Base-by-base conservation (phyloP, 306 rosid genomes). In the Casuarina equisetifolia region DNA sequence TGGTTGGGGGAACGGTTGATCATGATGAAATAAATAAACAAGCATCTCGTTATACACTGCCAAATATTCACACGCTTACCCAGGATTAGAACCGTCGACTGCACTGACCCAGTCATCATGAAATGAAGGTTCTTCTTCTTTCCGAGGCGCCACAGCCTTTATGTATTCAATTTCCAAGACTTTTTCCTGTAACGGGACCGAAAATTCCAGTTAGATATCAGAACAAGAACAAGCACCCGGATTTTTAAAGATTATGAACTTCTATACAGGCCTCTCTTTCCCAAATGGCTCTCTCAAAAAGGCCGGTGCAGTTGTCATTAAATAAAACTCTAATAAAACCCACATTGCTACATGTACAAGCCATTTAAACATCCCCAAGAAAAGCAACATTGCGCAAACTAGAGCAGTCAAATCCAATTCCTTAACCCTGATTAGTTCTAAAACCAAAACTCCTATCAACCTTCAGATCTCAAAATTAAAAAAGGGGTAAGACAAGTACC, bases 91-190 rank as follows among this genome's bases (percentile, higher is more conserved):
- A 80, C 97, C 99, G 81, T 92, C 97, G 80, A 92, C 88, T 57
- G 97, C 96, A 84, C 97, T 88, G 83, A 95, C 99, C 97, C 99
- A 95, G 48, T 95, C 99, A 86, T 92, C 90, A 42, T 95, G 99
- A 39, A 88, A 76, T 73, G 89, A 88, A 74, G 97, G 97, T 69
- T 87, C 93, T 81, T 91, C 97, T 81, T 92, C 92, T 83, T 82
- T 91, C 19, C 97, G 86, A 5, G 99, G 99, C 55, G 87, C 93
- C 36, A 92, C 91, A 17, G 85, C 92, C 84, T 86, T 83, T 46
- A 86, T 77, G 78, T 91, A 95, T 81, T 92, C 96, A 12, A 92
- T 88, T 81, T 95, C 99, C 91, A 95, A 82, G 76, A 78, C 75
- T 61, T 83, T 89, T 78, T 95, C 98, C 98, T 94, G 86, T 74